Evolutionary conservation across 1,284 basidiomycete species (phyloP), one percentile per base, ranked within the genome.

Genomic region (Cryptococcus hybrid): DNA sequence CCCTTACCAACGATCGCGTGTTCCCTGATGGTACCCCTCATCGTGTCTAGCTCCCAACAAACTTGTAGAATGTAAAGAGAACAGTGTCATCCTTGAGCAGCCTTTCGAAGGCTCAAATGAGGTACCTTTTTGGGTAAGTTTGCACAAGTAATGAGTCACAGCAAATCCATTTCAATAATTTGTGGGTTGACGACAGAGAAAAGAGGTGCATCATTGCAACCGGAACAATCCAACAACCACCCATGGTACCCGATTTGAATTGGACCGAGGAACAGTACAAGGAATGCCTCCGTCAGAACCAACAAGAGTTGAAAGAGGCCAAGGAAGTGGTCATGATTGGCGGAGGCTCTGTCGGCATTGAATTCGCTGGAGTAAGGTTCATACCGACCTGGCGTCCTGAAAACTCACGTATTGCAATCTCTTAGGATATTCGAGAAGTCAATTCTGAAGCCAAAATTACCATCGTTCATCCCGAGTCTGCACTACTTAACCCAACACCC

Each of bases 281-380:
- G 43, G 30, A 48, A 3, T 18, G 42, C 36, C 62, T 77, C 40
- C 51, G 52, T 37, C 56, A 62, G 34, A 59, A 61, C 38, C 77
- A 78, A 58, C 42, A 60, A 0, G 70, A 70, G 9, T 60, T 79
- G 59, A 61, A 59, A 12, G 51, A 57, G 7, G 67, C 77, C 1
- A 52, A 48, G 1, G 71, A 67, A 37, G 56, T 80, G 24, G 62
- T 80, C 7, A 55, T 79, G n/a, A 58, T 79, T 37, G 79, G 78
- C n/a, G 79, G 73, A 48, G 81, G 81, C 3, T 66, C 79, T 1
- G 78, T 78, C 34, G 81, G 81, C 5, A 64, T 80, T 40, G 81
- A 82, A 60, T 67, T 77, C 42, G 75, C 76, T 0, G 81, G 81
- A 40, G 43, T 44, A 13, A 44, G 43, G 24, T 24, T 24, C 12